Evolutionary conservation across 495 filamentous ascomycete genomes (phyloP), one percentile per base, ranked within the genome.

Genomic region (Neurospora sp.): DNA sequence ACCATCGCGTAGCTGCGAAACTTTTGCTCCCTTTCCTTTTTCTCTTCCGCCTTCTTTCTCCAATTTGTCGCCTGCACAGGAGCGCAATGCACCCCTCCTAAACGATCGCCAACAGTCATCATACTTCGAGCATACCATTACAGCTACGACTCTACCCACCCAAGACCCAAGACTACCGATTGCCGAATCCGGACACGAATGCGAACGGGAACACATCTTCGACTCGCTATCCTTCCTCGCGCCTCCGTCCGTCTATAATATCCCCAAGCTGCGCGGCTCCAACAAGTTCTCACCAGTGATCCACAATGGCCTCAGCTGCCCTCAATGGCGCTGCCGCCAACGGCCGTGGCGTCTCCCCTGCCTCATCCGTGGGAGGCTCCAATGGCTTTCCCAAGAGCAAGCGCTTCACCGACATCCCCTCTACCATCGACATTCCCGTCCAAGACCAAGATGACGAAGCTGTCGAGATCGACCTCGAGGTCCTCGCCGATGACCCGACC

Each of bases 401-500:
- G 71, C 83, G 96, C 74, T 99, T 97, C 83, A 90, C 91, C 70
- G 93, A 97, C 78, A 96, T 97, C 61, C 93, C 94, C 40, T 86
- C 89, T 35, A 90, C 91, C 70, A 94, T 98, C 81, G 94, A 97
- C 78, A 94, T 98, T 78, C 94, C 94, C 70, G 91, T 97, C 69
- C 90, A 90, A 65, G 91, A 89, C 73, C 88, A 90, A 68, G 91
- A 91, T 73, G 92, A 91, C 73, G 93, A 93, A 75, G 91, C 90
- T 35, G 95, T 99, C 81, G 95, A 98, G 82, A 93, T 99, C 74
- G 92, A 94, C 79, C 88, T 98, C 38, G 90, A 94, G 78, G 91
- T 91, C 59, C 90, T 98, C 44, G 89, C 93, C 45, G 96, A 98
- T 77, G 96, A 99, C 76, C 95, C 95, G 3, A 97, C 94, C 42